A percentile compares a stretch with the other conserved stretches of the same genome.
Conservation (phyloP, 129 eudicot genomes). For the Artemisia annua region DNA sequence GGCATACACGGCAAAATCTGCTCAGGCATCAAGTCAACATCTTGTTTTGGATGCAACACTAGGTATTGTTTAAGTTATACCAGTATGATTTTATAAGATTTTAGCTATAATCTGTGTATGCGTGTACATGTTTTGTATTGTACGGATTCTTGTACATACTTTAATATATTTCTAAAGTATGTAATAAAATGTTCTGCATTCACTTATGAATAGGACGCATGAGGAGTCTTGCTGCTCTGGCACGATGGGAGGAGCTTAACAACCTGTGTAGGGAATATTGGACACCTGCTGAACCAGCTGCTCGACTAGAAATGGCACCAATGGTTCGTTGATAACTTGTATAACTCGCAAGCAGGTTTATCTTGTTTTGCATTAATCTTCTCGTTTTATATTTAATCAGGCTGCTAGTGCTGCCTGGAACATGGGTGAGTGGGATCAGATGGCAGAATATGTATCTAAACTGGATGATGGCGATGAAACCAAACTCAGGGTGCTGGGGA, state of each 20-base stretch:
- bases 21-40: conserved; percentile 79
- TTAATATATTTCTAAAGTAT: not conserved
- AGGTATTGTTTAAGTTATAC: conserved; percentile 44
- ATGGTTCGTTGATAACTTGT: conserved; percentile 54
- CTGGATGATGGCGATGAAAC: conserved; percentile 98
- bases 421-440: conserved; percentile 99
- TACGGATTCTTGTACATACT: not conserved
- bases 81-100: not conserved
- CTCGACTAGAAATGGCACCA: conserved; percentile 98
- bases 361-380: conserved; percentile 15
- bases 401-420: conserved; percentile 99
- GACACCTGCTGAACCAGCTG: conserved; percentile 97
- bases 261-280: conserved; percentile 90
- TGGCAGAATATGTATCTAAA: conserved; percentile 92
- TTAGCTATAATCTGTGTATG: conserved; percentile 8
- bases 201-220: conserved; percentile 62
- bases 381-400: conserved; percentile 33
- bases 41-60: conserved; percentile 86
- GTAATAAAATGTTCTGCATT: conserved; percentile 3
- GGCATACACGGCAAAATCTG: conserved; percentile 87
- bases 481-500: conserved; percentile 75
- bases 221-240: conserved; percentile 99
- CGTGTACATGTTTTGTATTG: conserved; percentile 4
- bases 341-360: not conserved
- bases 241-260: conserved; percentile 99